These are phyloP conservation scores for Elsinoe perseae DNA, from an alignment of 2,329 filamentous ascomycete species.

Conservation along the genomic window DNA sequence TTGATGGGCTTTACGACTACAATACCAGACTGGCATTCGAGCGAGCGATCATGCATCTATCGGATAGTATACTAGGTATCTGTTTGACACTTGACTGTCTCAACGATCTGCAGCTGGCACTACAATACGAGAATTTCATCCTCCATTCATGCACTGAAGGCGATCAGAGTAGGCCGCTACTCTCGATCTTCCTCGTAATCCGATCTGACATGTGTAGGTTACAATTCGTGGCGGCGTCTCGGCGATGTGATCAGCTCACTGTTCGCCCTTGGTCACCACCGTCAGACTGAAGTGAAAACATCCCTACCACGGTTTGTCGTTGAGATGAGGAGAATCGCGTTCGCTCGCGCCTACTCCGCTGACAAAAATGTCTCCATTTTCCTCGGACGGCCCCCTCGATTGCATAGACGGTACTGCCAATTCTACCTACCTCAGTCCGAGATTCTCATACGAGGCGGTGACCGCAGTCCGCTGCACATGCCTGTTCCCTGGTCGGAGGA, in stretches of 20 bases:
- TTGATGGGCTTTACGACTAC: constrained; percentile 28
- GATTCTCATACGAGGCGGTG: neutral
- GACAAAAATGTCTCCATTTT: constrained; percentile 45
- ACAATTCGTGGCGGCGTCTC: constrained; percentile 41
- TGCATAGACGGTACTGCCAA: constrained; percentile 38
- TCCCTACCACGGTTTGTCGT: constrained; percentile 34
- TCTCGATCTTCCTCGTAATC: neutral
- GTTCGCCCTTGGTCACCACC: constrained; percentile 43
- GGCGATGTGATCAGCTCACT: constrained; percentile 42
- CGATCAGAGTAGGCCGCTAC: constrained; percentile 35
- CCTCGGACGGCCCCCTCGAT: constrained; percentile 43
- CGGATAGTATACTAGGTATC: constrained; percentile 32
- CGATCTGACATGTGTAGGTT: constrained; percentile 30
- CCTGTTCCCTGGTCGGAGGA: neutral
- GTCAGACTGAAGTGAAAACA: constrained; percentile 30
- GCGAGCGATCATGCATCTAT: constrained; percentile 30
- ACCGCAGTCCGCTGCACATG: neutral
- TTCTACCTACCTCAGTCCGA: constrained; percentile 21
- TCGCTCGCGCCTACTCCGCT: constrained; percentile 38
- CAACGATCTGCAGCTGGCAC: constrained; percentile 39
- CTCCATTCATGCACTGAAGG: constrained; percentile 38
- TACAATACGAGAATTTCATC: constrained; percentile 44
- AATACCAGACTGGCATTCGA: constrained; percentile 20
- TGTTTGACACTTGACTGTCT: constrained; percentile 30
- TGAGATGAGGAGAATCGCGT: constrained; percentile 35